Base-by-base conservation (phyloP, 2,329 filamentous ascomycete genomes). In the Colletotrichum musicola region DNA sequence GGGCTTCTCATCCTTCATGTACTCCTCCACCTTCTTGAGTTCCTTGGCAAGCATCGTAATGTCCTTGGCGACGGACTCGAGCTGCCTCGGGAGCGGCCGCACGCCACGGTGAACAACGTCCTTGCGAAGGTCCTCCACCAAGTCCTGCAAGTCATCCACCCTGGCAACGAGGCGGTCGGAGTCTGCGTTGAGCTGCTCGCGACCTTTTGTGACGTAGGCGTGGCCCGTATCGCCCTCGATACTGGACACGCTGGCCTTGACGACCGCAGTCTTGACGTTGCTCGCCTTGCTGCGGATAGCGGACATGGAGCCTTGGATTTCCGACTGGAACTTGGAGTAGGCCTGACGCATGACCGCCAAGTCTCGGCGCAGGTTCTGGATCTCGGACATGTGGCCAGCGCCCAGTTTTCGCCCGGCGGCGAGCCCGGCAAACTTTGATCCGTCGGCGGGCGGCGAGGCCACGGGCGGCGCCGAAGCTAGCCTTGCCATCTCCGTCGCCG, bases 81-180 rank as follows among this genome's bases (percentile, higher is more conserved):
- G 89, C 82, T 98, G 95, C 69, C 95, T 89, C 6, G 95, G 95
- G 42, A 97, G 84, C 9, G 96, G 96, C 42, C 96, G 92, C 53
- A 99, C 96, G 65, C 96, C 96, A 68, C 96, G 93, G 67, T 90
- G 87, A 54, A 99, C 96, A 53, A 99, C 96, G 76, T 99, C 96
- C 82, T 99, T 98, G 70, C 96, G 94, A 50, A 99, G 87, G 77
- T 99, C 96, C 80, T 99, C 96, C 20, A 99, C 93, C 62, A 96
- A 85, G 79, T 99, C 96, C 81, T 98, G 96, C n/a, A 99, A 87
- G 76, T 98, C 95, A 77, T 99, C 96, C 12, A 99, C 96, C 76
- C 94, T 92, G 73, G 90, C 92, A 72, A 99, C 95, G 64, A 99
- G 90, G 71, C 90, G 91, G 79, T 98, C 95, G 0, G 94, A 97